Base-by-base conservation (phyloP, 2,329 filamentous ascomycete genomes). In the Fusarium sp. region DNA sequence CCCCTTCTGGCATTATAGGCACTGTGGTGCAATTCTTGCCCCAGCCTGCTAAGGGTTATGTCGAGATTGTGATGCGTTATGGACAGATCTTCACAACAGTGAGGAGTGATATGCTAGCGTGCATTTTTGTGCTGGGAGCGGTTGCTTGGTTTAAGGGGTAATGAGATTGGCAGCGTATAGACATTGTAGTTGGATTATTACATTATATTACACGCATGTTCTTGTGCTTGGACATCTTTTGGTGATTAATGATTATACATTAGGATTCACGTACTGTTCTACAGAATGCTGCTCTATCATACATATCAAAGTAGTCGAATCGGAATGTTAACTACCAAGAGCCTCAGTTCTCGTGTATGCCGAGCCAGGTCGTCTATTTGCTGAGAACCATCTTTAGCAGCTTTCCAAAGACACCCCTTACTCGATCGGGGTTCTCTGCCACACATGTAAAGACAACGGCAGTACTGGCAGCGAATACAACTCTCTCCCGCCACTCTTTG, bases 121-220 rank as follows among this genome's bases (percentile, higher is more conserved):
- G 92, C 65, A 87, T 95, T 12, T 95, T 95, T 80, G 91, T 95
- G 55, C 80, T 95, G 69, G 92, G 92, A 15, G 84, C 86, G 13
- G 85, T 82, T 67, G 81, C 82, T 40, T 89, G 87, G 86, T 73
- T 75, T 40, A 78, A 75, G 48, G 71, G 75, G 44, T 81, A 70
- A 61, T 35, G 27, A 23, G 46, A 27, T 33, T 23, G 35, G 23
- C 27, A 41, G 49, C 30, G 37, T 45, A 52, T 53, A 59, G 52
- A 52, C 35, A 61, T 62, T 54, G 26, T n/a, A 61, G 55, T 63
- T 46, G 64, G 60, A 55, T 57, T 57, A 46, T 50, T 23, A 35
- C 33, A 50, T 49, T 23, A 35, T 12, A 35, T n/a, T 17, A 27
- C 20, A 18, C 26, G 12, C 14, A 38, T 40, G 11, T n/a, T 17